Base-by-base conservation (phyloP, 2,329 filamentous ascomycete genomes). In the Trichoderma sp. region DNA sequence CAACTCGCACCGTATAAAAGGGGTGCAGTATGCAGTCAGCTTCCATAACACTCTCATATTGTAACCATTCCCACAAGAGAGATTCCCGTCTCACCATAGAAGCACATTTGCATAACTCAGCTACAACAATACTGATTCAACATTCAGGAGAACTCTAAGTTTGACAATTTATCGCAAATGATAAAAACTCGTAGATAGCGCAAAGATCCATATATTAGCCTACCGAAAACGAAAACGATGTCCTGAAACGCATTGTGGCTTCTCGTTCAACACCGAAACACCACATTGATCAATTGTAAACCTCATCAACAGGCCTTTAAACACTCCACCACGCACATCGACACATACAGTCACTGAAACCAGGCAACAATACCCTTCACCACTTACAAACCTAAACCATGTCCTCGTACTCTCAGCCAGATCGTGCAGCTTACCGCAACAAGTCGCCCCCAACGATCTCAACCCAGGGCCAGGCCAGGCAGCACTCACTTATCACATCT, bases 121-220 rank as follows among this genome's bases (percentile, higher is more conserved):
- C 47, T 20, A 12, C 20, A 53, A 23, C 47, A 53, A 6, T 3
- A 0, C 4, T 71, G 72, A 7, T 72, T 84, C 71, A 75, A 80
- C 26, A 81, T 84, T 0, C 82, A 87, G 55, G 88, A 90, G 63
- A 91, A 88, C 66, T 83, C 91, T 64, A 89, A 92, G 76, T 82
- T 92, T 2, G 81, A 78, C 15, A 78, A 80, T 13, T 77, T 79
- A 47, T 77, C 72, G 9, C 77, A 79, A 32, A 76, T 68, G 53
- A 75, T 82, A 17, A 74, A 75, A 26, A 83, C 0, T 23, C 80
- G 80, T 2, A 76, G 80, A 58, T 82, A 83, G 70, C 79, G 77
- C 9, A 78, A 77, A 17, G 73, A 76, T 6, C 39, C 76, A n/a
- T 50, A 55, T 50, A 2, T 2, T 50, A 20, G 9, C 8, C 43